Conservation (phyloP, 371 early-diverging fungal genomes). For the Circinella umbellata region DNA sequence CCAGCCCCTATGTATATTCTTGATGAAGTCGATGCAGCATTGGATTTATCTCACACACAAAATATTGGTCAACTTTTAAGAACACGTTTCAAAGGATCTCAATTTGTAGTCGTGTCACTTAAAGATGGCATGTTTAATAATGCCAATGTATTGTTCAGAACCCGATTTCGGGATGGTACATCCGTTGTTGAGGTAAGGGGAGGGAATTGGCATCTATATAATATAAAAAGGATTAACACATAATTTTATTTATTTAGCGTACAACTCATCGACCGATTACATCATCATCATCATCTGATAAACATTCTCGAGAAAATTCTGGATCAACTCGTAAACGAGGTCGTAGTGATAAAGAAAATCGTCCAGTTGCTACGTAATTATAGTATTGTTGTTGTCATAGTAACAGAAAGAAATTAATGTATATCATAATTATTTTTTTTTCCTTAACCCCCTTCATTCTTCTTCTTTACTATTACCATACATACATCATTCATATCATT, state of each 20-base stretch:
- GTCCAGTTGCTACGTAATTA: background rate
- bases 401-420: too few relatives aligned
- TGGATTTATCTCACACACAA: slow-evolving; percentile 99
- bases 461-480: too few relatives aligned
- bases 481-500: too few relatives aligned
- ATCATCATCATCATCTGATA: slow-evolving; percentile 3
- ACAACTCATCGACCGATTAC: slow-evolving; percentile 7
- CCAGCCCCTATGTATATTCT: slow-evolving; percentile 99
- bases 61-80: slow-evolving; percentile 98
- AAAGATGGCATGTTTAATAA: slow-evolving; percentile 99
- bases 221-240: background rate
- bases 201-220: too few relatives aligned
- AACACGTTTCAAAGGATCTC: slow-evolving; percentile 96
- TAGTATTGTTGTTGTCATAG: too few relatives aligned
- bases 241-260: slow-evolving; percentile 9
- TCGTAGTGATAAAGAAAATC: slow-evolving; percentile 22
- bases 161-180: slow-evolving; percentile 96
- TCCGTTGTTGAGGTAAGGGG: slow-evolving; percentile 87
- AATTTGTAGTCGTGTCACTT: slow-evolving; percentile 99
- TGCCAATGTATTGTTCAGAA: slow-evolving; percentile 97
- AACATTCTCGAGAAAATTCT: slow-evolving; percentile 3
- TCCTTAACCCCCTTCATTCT: too few relatives aligned
- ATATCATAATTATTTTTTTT: too few relatives aligned
- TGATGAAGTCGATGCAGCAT: slow-evolving; percentile 99
- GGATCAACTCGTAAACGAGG: slow-evolving; percentile 18